Evolutionary conservation across 202 grass and related monocot genomes (phyloP), one percentile per base, ranked within the genome.

Genomic region (Musa balbisiana): DNA sequence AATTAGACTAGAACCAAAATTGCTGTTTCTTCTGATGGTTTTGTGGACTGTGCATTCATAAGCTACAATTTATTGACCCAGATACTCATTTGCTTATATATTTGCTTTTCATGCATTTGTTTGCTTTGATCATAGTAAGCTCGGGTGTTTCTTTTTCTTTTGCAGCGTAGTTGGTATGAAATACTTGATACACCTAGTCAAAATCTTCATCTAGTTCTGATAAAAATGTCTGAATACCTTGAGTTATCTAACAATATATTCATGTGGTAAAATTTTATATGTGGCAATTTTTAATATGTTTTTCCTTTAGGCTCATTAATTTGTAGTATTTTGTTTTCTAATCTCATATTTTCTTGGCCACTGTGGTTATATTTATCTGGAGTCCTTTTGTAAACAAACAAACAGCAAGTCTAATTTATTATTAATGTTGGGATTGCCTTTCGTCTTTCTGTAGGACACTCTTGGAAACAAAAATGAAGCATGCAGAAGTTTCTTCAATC

Each of bases 391-490:
- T 55, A 51, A 79, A 24, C 79, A 23, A 52, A 56, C 58, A 33
- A 16, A 76, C 64, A 10, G 50, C 10, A 64, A 72, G 55, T 19
- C 29, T 72, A 69, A 43, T 65, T 77, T 64, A 59, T 55, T 82
- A 20, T 58, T 81, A 10, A 33, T 55, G 23, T 10, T 74, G 23
- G 15, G 5, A 17, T 74, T 53, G 8, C 9, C 3, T 22, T 74
- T 29, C 15, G 21, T 24, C 27, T 10, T 58, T 74, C 16, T 93
- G 69, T 64, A 98, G 90, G 88, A 89, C 53, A 53, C 74, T 58
- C 88, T 98, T 79, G 88, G 85, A 83, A 89, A 60, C 77, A 93
- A 83, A 76, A 91, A 80, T 69, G 88, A 89, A 75, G 84, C 67
- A 55, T 98, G 91, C 88, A 89, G 74, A 65, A 86, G 74, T 81